Evolutionary conservation across 306 rosid species (phyloP), one percentile per base, ranked within the genome.

Genomic region (apple (Malus domestica)): DNA sequence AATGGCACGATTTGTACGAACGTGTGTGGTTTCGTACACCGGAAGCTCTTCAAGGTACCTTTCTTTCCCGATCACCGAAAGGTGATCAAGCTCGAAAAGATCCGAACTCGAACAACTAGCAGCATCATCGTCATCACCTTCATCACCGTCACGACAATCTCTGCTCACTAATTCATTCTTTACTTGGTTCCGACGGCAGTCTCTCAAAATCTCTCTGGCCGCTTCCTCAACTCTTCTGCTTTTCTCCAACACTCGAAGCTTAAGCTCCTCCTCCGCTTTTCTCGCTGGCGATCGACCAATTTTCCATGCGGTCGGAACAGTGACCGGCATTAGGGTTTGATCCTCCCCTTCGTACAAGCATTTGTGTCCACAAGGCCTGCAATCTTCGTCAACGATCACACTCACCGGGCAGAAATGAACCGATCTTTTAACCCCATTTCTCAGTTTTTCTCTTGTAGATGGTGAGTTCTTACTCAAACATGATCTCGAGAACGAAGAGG

Each of bases 1-100:
- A 73, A 95, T 90, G 84, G 83, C 93, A 3, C 93, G 93, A 81
- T 96, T 92, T 22, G 85, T 81, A 57, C 79, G 35, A 54, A 88
- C 46, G 74, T 82, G 87, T 78, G 96, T 92, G 33, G 93, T 90
- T 83, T 90, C 98, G 69, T 88, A 96, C 73, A 96, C 98, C 0
- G 99, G 99, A 84, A 92, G 97, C 70, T 96, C 98, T 76, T 90
- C 89, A 1, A 67, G 66, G 33, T 86, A 92, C 84, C 92, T 78
- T 68, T 81, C 67, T 16, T 83, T 78, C 30, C 84, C 90, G 32
- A 79, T 79, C 46, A 81, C 85, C 2, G 74, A 19, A 1, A 92
- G 73, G 68, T 96, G 98, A 84, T 96, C 98, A 51, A 96, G 93
- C 83, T 96, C 99, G 42, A 96, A 96, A 64, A 96, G 96, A 87